Percentiles rank a stretch among this genome's conserved stretches.
Evolutionary conservation across 768 basidiomycete genomes (phyloP).

Genomic region (Inosperma sp.): DNA sequence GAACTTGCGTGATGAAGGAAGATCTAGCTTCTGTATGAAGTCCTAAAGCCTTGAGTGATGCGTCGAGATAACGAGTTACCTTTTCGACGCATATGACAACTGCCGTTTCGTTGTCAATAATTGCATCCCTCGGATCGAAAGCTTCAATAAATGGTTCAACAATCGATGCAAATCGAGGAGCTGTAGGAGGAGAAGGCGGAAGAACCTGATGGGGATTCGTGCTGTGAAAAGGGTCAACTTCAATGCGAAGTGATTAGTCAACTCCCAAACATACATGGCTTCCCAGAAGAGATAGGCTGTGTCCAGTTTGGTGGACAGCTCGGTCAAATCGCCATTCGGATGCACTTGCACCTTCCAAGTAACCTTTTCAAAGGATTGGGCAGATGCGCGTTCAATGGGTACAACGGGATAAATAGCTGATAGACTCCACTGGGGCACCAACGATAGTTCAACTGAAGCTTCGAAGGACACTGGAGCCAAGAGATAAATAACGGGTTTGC

Average conservation of each 20-base stretch:
- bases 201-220: background rate
- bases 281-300: background rate
- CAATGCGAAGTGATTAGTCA: background rate
- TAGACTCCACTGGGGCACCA: background rate
- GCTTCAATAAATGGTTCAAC: background rate
- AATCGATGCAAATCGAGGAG: background rate
- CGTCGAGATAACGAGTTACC: slow-evolving; percentile 35
- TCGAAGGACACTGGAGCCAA: background rate
- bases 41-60: too few species aligned
- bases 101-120: background rate
- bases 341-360: too few species aligned
- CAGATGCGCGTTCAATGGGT: background rate
- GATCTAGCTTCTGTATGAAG: too few species aligned
- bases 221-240: background rate
- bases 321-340: too few species aligned
- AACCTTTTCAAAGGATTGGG: background rate
- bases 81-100: too few species aligned
- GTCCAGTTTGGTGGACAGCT: background rate
- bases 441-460: background rate
- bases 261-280: background rate
- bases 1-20: slow-evolving; percentile 43
- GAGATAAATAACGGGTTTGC: background rate
- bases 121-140: background rate
- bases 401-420: background rate
- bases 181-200: background rate